Evolutionary conservation across 345 rosid genomes (phyloP).

Genomic region (Nasturtium officinale): DNA sequence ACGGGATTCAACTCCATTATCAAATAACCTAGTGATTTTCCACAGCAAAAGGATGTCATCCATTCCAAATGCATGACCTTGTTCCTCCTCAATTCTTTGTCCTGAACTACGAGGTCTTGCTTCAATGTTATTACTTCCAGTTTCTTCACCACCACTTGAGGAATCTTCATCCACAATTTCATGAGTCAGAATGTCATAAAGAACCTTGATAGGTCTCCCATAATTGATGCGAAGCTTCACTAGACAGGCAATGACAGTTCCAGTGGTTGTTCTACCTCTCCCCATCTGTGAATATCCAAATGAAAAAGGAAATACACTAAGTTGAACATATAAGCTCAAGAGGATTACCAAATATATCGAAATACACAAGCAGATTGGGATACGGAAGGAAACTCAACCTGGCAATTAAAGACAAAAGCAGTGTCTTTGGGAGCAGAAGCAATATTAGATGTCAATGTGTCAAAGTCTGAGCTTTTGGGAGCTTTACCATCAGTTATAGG

Average conservation of each 20-base stretch:
- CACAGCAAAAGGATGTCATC: constrained; percentile 80
- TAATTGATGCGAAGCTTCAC: constrained; percentile 79
- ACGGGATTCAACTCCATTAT: constrained; percentile 86
- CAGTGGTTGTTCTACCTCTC: constrained; percentile 99
- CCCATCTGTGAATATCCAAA: constrained; percentile 73
- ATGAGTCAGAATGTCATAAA: constrained; percentile 55
- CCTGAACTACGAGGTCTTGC: constrained; percentile 44
- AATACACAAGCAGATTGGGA: constrained; percentile 9
- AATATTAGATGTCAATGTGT: constrained; percentile 70
- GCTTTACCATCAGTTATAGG: constrained; percentile 99
- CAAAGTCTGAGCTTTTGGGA: constrained; percentile 94
- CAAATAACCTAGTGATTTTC: constrained; percentile 95
- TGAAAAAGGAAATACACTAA: constrained; percentile 16
- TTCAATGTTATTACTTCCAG: constrained; percentile 50
- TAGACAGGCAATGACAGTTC: constrained; percentile 98
- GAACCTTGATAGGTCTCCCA: constrained; percentile 84
- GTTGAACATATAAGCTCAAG: not conserved
- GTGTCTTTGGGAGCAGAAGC: constrained; percentile 91
- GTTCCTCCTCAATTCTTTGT: constrained; percentile 51
- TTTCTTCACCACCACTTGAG: constrained; percentile 92
- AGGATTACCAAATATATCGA: constrained; percentile 2
- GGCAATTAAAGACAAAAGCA: constrained; percentile 96
- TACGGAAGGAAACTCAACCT: constrained; percentile 53
- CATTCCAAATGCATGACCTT: constrained; percentile 78
- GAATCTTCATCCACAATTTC: constrained; percentile 78